Conservation (phyloP, 441 rosid species). For the Dalechampia spathulata region DNA sequence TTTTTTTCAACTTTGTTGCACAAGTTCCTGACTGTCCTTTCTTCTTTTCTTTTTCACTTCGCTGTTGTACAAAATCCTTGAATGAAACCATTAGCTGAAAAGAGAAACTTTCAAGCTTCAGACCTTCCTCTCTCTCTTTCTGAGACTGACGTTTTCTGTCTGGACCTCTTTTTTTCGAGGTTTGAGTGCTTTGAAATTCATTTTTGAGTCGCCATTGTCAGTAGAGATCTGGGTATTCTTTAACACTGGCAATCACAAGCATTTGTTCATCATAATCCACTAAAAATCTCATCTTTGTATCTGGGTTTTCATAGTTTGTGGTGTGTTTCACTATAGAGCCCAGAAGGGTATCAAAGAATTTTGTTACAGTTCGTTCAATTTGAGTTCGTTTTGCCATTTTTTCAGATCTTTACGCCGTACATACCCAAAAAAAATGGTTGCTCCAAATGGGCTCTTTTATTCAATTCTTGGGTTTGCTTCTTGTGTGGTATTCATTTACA, state of each 20-base stretch:
- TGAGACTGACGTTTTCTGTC: slow-evolving; percentile 2
- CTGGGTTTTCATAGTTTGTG: slow-evolving; percentile 20
- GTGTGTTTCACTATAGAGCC: slow-evolving; percentile 15
- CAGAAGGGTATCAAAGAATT: slow-evolving; percentile 20
- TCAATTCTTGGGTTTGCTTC: slow-evolving; percentile 80
- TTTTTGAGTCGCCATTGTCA: too few relatives aligned
- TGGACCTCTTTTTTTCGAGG: slow-evolving; percentile 9
- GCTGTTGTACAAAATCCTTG: too few relatives aligned
- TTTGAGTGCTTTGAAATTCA: too few relatives aligned
- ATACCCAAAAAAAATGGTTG: slow-evolving; percentile 36
- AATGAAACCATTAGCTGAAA: too few relatives aligned
- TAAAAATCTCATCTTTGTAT: neutral
- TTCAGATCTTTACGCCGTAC: slow-evolving; percentile 7
- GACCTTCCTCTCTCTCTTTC: too few relatives aligned
- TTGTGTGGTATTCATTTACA: slow-evolving; percentile 59
- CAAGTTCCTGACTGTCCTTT: too few relatives aligned
- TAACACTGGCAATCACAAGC: neutral
- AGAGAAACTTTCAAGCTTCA: too few relatives aligned
- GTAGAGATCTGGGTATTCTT: too few relatives aligned
- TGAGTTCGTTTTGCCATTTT: neutral
- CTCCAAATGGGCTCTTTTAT: slow-evolving; percentile 46
- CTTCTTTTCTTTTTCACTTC: too few relatives aligned
- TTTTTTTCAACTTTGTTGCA: too few relatives aligned
- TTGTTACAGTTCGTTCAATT: neutral
- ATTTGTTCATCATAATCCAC: neutral